phyloP scores from a whole-genome alignment of 73 alveolate species.

The Uronychia binucleata region DNA sequence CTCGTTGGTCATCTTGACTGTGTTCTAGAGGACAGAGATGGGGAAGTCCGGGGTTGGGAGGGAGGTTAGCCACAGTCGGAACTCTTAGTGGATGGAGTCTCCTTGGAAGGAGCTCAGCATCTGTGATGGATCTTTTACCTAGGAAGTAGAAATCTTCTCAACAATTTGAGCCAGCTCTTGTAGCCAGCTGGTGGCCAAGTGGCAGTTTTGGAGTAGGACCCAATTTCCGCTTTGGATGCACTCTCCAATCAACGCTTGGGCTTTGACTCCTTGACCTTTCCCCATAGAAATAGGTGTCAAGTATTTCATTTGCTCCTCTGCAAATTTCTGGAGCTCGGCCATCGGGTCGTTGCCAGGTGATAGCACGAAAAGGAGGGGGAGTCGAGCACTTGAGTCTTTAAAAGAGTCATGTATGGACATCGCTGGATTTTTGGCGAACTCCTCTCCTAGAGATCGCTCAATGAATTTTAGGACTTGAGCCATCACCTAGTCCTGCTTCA shows the following conservation, averaged over 20 bases:
- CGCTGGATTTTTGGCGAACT: slow-evolving; percentile 75
- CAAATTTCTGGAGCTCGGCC: slow-evolving; percentile 70
- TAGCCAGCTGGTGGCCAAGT: slow-evolving; percentile 90
- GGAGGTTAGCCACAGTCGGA: slow-evolving; percentile 90
- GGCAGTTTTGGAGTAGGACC: slow-evolving; percentile 97
- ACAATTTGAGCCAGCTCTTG: slow-evolving; percentile 91
- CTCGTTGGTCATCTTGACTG: slow-evolving; percentile 95
- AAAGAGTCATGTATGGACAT: slow-evolving; percentile 68
- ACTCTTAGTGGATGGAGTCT: slow-evolving; percentile 80
- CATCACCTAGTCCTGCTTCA: slow-evolving; percentile 78
- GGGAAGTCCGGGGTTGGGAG: slow-evolving; percentile 88
- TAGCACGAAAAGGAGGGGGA: slow-evolving; percentile 78
- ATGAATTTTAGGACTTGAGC: slow-evolving; percentile 70
- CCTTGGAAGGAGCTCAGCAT: slow-evolving; percentile 66
- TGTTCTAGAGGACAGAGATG: slow-evolving; percentile 87
- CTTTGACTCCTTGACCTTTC: slow-evolving; percentile 97
- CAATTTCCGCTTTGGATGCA: slow-evolving; percentile 72
- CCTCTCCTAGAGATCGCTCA: slow-evolving; percentile 73
- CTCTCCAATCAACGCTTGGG: slow-evolving; percentile 63
- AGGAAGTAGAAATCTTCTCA: slow-evolving; percentile 1
- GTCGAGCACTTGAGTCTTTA: slow-evolving; percentile 65
- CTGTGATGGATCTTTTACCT: slow-evolving; percentile 42
- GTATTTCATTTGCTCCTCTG: slow-evolving; percentile 74
- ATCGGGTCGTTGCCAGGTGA: slow-evolving; percentile 93
- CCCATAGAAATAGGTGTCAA: slow-evolving; percentile 88